Percentiles rank a stretch among this genome's conserved stretches.
These are phyloP conservation scores for Cynanchum wilfordii DNA, from an alignment of 257 asterid species.

Conservation along the genomic window DNA sequence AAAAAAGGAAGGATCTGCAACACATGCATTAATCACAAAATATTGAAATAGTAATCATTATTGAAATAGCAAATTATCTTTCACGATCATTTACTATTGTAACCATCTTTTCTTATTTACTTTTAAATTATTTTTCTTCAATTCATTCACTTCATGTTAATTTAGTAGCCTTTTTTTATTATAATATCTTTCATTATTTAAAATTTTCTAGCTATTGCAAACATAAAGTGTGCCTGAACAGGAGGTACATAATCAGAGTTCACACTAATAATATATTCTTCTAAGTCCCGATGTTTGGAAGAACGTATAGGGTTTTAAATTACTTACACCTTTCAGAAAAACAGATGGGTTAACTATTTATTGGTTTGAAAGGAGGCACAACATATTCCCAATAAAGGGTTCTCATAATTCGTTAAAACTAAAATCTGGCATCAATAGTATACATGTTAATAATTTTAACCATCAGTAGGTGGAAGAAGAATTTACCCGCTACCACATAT, in stretches of 20 bases:
- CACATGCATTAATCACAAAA: background rate
- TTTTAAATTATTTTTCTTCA: background rate
- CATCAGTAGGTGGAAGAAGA: background rate
- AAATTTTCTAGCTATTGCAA: no score
- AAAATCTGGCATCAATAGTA: background rate
- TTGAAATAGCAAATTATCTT: background rate
- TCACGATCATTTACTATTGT: no score
- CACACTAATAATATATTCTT: background rate
- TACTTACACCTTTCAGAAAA: background rate
- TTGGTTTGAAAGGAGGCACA: background rate
- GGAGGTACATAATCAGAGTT: background rate
- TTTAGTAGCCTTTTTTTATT: no score
- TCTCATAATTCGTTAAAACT: background rate
- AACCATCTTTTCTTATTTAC: background rate
- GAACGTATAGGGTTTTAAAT: background rate
- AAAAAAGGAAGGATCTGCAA: background rate
- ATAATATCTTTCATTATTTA: no score
- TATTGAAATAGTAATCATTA: background rate
- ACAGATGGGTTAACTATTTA: background rate
- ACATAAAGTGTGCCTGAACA: background rate
- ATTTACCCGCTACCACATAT: conserved; percentile 76
- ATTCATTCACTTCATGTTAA: no score
- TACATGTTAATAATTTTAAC: background rate
- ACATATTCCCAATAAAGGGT: background rate
- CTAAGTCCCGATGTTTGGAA: background rate